Evolutionary conservation across 2,329 filamentous ascomycete species (phyloP), one percentile per base, ranked within the genome.

Genomic region (Epichloe sp.): DNA sequence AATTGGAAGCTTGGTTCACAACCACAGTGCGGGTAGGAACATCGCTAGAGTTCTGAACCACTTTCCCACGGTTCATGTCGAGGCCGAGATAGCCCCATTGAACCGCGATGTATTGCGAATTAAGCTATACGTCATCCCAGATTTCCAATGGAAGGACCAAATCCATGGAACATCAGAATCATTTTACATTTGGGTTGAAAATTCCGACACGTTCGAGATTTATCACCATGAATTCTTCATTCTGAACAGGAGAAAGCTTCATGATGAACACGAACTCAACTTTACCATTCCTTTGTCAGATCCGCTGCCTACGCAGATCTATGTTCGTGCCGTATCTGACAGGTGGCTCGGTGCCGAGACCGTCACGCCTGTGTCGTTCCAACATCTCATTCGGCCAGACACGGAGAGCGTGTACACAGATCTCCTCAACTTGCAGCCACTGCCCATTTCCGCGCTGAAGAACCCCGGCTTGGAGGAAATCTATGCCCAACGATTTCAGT

Each of bases 101-200:
- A 98, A 98, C 62, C 79, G 93, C 45, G 90, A 98, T 62, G 91
- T 98, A 0, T 73, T 98, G 55, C 82, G 91, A n/a, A 89, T 98
- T 61, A 85, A 86, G 62, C 78, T 98, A 0, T 87, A 77, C 59
- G 77, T 98, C 17, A 88, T 84, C 2, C 88, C 93, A 0, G 90
- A 97, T 48, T 98, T 98, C 63, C 76, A 75, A 38, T 98, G 93
- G 93, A 95, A 95, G 59, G 91, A 97, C 58, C 83, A 86, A 45
- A 80, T 95, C 53, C 90, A 98, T 62, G 94, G 94, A 17, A 88
- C 83, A 3, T 96, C 91, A 0, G 93, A 98, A 62, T 91, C 91
- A 4, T 98, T 94, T 70, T 98, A 94, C 79, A 85, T 98, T 52
- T 98, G 93, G 94, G 91, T 98, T 3, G 93, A 98, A 66, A 95